A percentile compares a stretch with the other conserved stretches of the same genome.
Evolutionary conservation across 805 yeast genomes (phyloP).

Genomic region (Spathaspora boniae): DNA sequence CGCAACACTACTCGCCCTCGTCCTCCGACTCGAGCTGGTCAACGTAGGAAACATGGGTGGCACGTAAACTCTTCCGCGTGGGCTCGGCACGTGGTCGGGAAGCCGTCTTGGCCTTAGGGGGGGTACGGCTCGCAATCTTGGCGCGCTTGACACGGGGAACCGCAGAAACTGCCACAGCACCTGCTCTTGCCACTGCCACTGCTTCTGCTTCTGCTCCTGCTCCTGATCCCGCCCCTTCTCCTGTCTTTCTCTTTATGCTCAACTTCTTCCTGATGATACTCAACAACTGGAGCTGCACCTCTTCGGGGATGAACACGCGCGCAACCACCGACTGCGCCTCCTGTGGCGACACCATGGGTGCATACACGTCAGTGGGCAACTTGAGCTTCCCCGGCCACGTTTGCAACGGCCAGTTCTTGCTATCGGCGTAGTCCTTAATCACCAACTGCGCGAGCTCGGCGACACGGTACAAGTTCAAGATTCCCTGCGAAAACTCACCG

Average conservation of each 20-base stretch:
- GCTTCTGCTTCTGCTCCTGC: conserved; percentile 3
- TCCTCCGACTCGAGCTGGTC: conserved; percentile 14
- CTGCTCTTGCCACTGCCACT: conserved; percentile 18
- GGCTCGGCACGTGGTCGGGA: conserved; percentile 16
- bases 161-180: too few species aligned
- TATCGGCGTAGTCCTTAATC: conserved; percentile 54
- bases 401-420: conserved; percentile 63
- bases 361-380: conserved; percentile 66
- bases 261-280: conserved; percentile 23
- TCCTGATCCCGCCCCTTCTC: conserved; percentile 10
- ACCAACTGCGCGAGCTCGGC: conserved; percentile 72
- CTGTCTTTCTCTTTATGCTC: conserved; percentile 15
- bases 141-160: conserved; percentile 9
- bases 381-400: conserved; percentile 81
- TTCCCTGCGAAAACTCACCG: conserved; percentile 21
- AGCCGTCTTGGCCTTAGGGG: conserved; percentile 2
- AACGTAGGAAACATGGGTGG: conserved; percentile 33
- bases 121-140: conserved; percentile 1
- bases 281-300: conserved; percentile 34
- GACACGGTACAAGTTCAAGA: conserved; percentile 52
- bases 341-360: conserved; percentile 52
- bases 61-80: conserved; percentile 43
- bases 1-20: conserved; percentile 8
- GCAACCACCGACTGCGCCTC: conserved; percentile 58
- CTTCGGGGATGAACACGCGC: conserved; percentile 53